Base-by-base conservation (phyloP, 1,284 basidiomycete genomes). In the Cryptococcus hybrid region DNA sequence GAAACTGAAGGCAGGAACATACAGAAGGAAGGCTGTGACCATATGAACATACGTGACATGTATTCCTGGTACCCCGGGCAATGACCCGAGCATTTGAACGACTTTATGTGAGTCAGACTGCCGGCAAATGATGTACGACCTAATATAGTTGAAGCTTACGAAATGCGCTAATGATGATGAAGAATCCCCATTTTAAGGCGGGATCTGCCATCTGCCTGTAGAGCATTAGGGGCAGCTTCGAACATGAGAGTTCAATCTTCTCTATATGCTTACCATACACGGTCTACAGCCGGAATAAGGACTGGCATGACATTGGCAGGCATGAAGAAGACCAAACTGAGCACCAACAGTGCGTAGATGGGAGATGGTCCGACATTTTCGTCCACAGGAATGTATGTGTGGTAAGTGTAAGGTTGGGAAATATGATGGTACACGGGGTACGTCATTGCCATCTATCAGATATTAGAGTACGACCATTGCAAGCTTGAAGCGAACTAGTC, bases 31-130 rank as follows among this genome's bases (percentile, higher is more conserved):
- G 1, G 69, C 68, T 15, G 67, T 59, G 3, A 69, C 60, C 56
- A 73, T 61, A 51, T 71, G 69, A 18, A 73, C 69, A 44, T 69
- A 73, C 4, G 71, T 73, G 43, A 73, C 55, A 37, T 73, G 69
- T 9, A 73, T 45, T 18, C 54, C 47, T 4, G 69, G 65, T 1
- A 70, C 68, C 2, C 69, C 71, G 18, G 69, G 71, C 7, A 73
- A 34, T 8, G 67, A 8, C 5, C 69, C 67, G 11, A 60, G 52
- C 67, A 71, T 69, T 45, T 70, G 66, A 2, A 60, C 61, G 45
- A 63, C 67, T 66, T 36, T 18, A n/a, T 5, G 5, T 39, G 24
- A 24, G 24, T 24, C 24, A 24, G 24, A 24, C 24, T 24, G 24
- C 24, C 24, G 24, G 24, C 24, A 24, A 24, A 24, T 24, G 24